Base-by-base conservation (phyloP, 2,329 filamentous ascomycete genomes). In the Hypoxylon sp. region DNA sequence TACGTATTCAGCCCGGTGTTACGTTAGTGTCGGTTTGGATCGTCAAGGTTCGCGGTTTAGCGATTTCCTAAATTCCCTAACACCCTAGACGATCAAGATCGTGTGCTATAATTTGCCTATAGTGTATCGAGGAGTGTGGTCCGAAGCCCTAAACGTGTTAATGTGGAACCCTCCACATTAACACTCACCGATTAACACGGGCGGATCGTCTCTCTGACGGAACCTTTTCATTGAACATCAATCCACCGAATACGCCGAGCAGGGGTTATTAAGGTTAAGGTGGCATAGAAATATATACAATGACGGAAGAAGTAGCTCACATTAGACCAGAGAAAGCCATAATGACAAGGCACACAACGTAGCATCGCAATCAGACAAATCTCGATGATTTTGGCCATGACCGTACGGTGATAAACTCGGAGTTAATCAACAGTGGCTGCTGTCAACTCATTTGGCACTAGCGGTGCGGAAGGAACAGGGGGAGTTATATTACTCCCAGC, bases 121-220 rank as follows among this genome's bases (percentile, higher is more conserved):
- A 3, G 19, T 23, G 16, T 51, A 37, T 46, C 19, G 1, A 50
- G 61, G 50, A 65, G 27, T 14, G 2, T 23, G 3, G 25, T 63
- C 54, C 54, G 57, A 39, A 39, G 30, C 23, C 32, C 29, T 25
- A 56, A 41, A 23, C 12, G 41, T 23, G 39, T 55, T 55, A 16
- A 41, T 46, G 51, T 65, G 56, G 56, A 25, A 56, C 43, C 50
- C 34, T 59, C 60, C 57, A 67, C 56, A 64, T 27, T 43, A 55
- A 37, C 19, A 47, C 41, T 46, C 30, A 41, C 60, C 60, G 45
- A 58, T 58, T 57, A 27, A 64, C 48, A 60, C 29, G 52, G 39
- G 34, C n/a, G 56, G 47, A 30, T 25, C 27, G 37, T 41, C 56
- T 30, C 48, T 45, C 47, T 55, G 41, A 23, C 29, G 37, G 29